Conservation (phyloP, 2,329 filamentous ascomycete species). For the Colletotrichum noveboracense region DNA sequence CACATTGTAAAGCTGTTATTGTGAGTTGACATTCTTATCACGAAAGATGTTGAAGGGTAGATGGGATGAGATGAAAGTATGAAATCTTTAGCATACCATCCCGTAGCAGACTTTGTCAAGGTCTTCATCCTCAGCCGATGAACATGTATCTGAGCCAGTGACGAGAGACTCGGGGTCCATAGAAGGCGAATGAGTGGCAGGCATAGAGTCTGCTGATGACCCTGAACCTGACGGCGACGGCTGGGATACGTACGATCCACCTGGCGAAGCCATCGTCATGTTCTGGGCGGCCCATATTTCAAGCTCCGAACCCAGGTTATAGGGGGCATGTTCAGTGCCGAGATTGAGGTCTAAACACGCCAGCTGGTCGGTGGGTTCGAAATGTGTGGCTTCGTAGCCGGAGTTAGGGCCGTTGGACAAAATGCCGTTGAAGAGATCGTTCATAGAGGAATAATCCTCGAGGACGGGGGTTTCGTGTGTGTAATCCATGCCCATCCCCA, state of each 20-base stretch:
- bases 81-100: conserved; percentile 24
- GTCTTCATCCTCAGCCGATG: conserved; percentile 8
- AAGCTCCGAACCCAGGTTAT: background rate
- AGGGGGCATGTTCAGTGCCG: background rate
- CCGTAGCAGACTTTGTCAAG: conserved; percentile 29
- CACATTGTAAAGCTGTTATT: conserved; percentile 26
- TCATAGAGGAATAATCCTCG: background rate
- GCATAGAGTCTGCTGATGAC: conserved; percentile 1
- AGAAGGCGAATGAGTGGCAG: conserved; percentile 7
- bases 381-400: background rate
- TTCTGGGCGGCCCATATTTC: background rate
- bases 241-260: background rate
- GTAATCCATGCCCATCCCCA: background rate
- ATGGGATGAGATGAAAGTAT: background rate
- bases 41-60: background rate
- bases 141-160: conserved; percentile 2
- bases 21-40: background rate
- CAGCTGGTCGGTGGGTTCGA: background rate
- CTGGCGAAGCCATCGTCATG: background rate
- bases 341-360: background rate
- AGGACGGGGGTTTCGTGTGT: background rate
- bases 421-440: background rate
- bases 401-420: background rate
- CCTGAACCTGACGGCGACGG: background rate
- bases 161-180: background rate